Evolutionary conservation across 176 grass and related monocot genomes (phyloP).

Genomic region (Oryza glumipatula): DNA sequence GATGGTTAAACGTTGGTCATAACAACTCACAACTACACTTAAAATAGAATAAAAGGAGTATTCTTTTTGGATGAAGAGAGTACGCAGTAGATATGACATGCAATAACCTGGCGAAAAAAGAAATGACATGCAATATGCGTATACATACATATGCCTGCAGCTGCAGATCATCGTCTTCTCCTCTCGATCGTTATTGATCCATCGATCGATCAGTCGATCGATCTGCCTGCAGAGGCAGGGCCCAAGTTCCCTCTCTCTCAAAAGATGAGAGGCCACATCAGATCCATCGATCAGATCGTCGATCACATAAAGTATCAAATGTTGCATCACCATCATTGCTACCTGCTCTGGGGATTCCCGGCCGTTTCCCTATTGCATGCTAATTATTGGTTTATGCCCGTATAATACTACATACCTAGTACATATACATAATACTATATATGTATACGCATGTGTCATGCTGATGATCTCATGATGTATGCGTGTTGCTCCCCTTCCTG

Average conservation of each 20-base stretch:
- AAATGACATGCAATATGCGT: background rate
- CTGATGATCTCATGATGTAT: background rate
- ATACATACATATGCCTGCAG: background rate
- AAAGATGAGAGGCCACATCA: constrained; percentile 78
- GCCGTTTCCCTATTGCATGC: constrained; percentile 28
- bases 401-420: constrained; percentile 14
- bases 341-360: constrained; percentile 36
- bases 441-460: background rate
- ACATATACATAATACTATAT: no score
- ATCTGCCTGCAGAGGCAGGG: constrained; percentile 6
- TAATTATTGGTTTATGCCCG: background rate
- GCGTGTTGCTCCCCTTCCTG: background rate
- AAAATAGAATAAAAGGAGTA: no score
- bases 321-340: constrained; percentile 62
- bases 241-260: background rate
- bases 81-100: background rate
- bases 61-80: no score
- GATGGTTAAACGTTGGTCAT: no score
- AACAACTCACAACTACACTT: no score
- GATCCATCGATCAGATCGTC: constrained; percentile 37
- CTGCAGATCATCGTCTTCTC: background rate
- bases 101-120: no score
- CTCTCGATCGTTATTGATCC: background rate
- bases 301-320: constrained; percentile 62
- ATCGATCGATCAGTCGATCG: constrained; percentile 21